Base-by-base conservation (phyloP, 106 monocot genomes). In the Allium sativum region DNA sequence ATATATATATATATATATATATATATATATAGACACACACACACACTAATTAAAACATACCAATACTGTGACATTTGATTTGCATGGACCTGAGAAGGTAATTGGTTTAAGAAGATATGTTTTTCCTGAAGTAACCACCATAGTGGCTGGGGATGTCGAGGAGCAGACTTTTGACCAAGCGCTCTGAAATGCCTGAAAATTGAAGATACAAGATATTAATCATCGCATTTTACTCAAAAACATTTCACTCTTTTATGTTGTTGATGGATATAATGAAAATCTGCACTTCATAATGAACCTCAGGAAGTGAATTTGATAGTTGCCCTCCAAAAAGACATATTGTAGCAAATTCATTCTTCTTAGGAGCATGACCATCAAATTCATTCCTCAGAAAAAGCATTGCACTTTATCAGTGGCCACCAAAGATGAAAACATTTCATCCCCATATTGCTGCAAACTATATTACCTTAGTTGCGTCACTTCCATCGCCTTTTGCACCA, bases 81-180 rank as follows among this genome's bases (percentile, higher is more conserved):
- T 77, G 70, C 93, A 93, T 40, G 93, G 84, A 18, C 93, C 93
- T 5, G 62, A 75, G 61, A 93, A 85, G 21, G 48, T 65, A 13
- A 88, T 40, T 16, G 88, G 82, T 53, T 82, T 84, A 9, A 93
- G 73, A 3, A 71, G 67, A 65, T 73, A 78, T 11, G 20, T 70
- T 14, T 45, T 22, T 10, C 58, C 40, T 40, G 53, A 42, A 9
- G 80, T 63, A 44, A 80, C 80, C 67, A 59, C 10, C 15, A 80
- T 21, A 20, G 59, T 46, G 42, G 66, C 53, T 31, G 40, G 10
- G 9, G 80, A 52, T 21, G 42, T 21, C 10, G 66, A 44, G 4
- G 64, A 65, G 43, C 84, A 84, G 3, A 74, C 77, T 61, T 60
- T 56, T 31, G 48, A 65, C 84, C 84, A 84, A 18, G 77, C 77